Evolutionary conservation across 768 basidiomycete species (phyloP), one percentile per base, ranked within the genome.

Genomic region (Lentinula boryana): DNA sequence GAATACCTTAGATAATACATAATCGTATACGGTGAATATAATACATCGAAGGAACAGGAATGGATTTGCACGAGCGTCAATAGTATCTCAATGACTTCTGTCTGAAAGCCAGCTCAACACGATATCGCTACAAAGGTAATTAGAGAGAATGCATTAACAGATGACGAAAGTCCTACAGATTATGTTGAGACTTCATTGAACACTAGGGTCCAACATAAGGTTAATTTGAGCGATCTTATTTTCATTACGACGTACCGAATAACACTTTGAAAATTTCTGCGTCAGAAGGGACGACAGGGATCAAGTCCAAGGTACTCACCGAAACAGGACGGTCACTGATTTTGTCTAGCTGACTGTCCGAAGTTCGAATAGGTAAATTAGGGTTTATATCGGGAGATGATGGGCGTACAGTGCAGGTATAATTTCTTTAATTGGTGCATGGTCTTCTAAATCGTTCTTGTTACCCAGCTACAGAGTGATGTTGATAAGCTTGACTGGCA

Each of bases 101-200:
- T 83, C 85, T 33, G 90, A 79, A 46, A 96, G 79, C 94, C 94
- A 96, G 67, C 94, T 85, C 10, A 96, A 72, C 6, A 95, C 87
- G 62, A 95, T 93, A 69, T 95, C 93, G 62, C 38, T 46, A 52
- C 43, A 61, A 58, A 16, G 33, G 67, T 6, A 65, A 54, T 55
- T 48, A 46, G 32, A 3, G 40, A 32, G 51, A 49, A 40, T 10
- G n/a, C 5, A n/a, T 16, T 38, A 41, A 15, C 15, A 38, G 40
- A 18, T 48, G 57, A 5, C 15, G 50, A 18, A 31, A 31, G 36
- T 71, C 89, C 59, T 66, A 91, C 88, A 97, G 76, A 70, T 97
- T 97, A 72, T 97, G 93, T 72, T 92, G 90, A 68, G 87, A 95
- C 74, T 95, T 95, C 89, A 96, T 95, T 2, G 93, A 97, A 71